Evolutionary conservation across 495 filamentous ascomycete species (phyloP).

Genomic region (Penicillium malachiteum): DNA sequence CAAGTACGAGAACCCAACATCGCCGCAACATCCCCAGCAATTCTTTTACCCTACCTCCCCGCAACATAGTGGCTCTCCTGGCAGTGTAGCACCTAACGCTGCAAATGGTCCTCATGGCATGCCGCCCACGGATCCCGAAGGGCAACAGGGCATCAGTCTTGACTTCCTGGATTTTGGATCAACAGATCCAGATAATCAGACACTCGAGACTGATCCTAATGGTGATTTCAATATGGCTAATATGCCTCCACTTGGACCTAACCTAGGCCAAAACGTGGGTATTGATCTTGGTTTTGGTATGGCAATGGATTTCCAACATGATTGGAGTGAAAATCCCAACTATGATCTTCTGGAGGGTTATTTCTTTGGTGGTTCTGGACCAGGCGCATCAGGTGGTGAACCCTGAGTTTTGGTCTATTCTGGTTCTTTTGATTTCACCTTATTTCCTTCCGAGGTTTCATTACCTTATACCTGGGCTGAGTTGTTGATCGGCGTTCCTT

Average conservation of each 20-base stretch:
- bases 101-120: constrained; percentile 17
- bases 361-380: constrained; percentile 69
- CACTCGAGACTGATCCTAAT: constrained; percentile 31
- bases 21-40: constrained; percentile 30
- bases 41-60: constrained; percentile 45
- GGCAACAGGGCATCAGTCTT: constrained; percentile 33
- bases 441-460: not conserved
- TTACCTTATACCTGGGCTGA: not conserved
- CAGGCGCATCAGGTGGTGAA: constrained; percentile 31
- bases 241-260: constrained; percentile 35
- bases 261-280: constrained; percentile 45
- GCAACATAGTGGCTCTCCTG: constrained; percentile 39
- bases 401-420: constrained; percentile 12
- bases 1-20: constrained; percentile 36
- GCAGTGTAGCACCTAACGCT: constrained; percentile 18
- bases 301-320: constrained; percentile 71
- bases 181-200: constrained; percentile 25
- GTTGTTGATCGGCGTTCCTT: constrained; percentile 1
- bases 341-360: constrained; percentile 89
- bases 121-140: constrained; percentile 27
- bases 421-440: constrained; percentile 3
- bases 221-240: constrained; percentile 29
- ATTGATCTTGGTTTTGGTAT: constrained; percentile 76
- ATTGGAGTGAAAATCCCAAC: constrained; percentile 74
- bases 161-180: constrained; percentile 44